Base-by-base conservation (phyloP, 106 monocot species). In the Ottelia alismoides region DNA sequence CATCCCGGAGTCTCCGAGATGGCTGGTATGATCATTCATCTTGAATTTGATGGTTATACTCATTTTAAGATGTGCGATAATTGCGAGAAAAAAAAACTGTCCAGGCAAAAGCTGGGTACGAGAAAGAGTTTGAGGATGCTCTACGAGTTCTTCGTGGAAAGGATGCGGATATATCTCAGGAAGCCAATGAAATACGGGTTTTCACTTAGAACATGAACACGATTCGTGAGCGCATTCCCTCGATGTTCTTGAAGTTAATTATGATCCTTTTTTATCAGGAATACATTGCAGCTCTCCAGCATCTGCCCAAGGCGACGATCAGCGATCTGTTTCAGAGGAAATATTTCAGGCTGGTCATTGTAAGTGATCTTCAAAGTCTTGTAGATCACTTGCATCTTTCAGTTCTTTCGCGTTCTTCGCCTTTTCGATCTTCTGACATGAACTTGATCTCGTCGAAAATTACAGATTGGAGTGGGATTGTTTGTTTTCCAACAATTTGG, bases 1-100 rank as follows among this genome's bases (percentile, higher is more conserved):
- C 59, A 77, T 90, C 60, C 89, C 89, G 28, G 89, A 90, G 48
- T 90, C 89, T 48, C 84, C 89, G 23, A 72, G 89, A 72, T 90
- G 89, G 89, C 70, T 90, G 71, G 89, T 90, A 58, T 44, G 40
- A 9, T 49, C n/a, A n/a, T n/a, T n/a, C 25, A 27, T 7, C 28
- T 52, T 27, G 28, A 2, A 16, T 16, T 52, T 2, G 25, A 16
- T 16, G 0, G 17, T 10, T 7, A 52, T 14, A 52, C 14, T 27
- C 52, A 52, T 26, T 22, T 20, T 50, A 6, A 11, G 7, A 50
- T 22, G 22, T 23, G 7, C 49, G 20, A 50, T 23, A 19, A 21
- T 50, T 19, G 24, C 11, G 24, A 27, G 14, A 1, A 16, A 9
- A 20, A 27, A 27, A 0, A 22, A 25, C 3, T 56, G 48, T 52